These are phyloP conservation scores for Myxozyma monticola DNA, from an alignment of 805 yeast species.

Conservation along the genomic window DNA sequence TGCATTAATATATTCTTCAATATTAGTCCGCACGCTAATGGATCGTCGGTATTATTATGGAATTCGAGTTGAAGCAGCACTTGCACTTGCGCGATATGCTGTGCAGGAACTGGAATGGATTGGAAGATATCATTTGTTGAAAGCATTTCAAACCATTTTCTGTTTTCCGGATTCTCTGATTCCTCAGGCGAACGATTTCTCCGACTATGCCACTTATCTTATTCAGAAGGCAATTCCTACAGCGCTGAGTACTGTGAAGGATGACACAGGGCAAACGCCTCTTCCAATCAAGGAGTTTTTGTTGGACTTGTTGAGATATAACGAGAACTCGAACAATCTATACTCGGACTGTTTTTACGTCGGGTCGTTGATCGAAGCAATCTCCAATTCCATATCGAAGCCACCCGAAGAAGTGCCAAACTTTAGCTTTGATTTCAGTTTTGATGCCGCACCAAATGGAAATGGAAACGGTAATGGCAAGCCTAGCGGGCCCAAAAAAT, in stretches of 20 bases:
- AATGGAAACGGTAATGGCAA: not conserved
- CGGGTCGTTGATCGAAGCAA: slow-evolving; percentile 54
- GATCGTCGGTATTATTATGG: slow-evolving; percentile 88
- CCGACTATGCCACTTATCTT: slow-evolving; percentile 65
- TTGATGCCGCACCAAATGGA: slow-evolving; percentile 14
- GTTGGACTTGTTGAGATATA: slow-evolving; percentile 71
- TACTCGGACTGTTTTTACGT: slow-evolving; percentile 74
- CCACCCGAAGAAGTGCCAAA: slow-evolving; percentile 2
- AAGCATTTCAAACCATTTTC: slow-evolving; percentile 64
- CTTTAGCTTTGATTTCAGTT: slow-evolving; percentile 19
- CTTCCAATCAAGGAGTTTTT: slow-evolving; percentile 59
- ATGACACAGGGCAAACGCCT: slow-evolving; percentile 60
- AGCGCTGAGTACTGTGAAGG: slow-evolving; percentile 60
- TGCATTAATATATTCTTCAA: slow-evolving; percentile 66
- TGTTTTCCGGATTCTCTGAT: slow-evolving; percentile 68
- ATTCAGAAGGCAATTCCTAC: slow-evolving; percentile 67
- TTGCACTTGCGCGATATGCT: slow-evolving; percentile 70
- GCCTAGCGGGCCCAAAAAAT: slow-evolving; percentile 1
- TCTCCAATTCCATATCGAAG: slow-evolving; percentile 45
- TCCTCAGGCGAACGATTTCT: slow-evolving; percentile 81
- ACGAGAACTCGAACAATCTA: slow-evolving; percentile 78
- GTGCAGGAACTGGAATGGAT: slow-evolving; percentile 59
- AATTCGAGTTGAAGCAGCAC: slow-evolving; percentile 81
- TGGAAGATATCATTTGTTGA: slow-evolving; percentile 71
- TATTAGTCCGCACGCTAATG: slow-evolving; percentile 74